Evolutionary conservation across 169 alveolate species (phyloP), one percentile per base, ranked within the genome.

Genomic region (Plasmodium berghei): DNA sequence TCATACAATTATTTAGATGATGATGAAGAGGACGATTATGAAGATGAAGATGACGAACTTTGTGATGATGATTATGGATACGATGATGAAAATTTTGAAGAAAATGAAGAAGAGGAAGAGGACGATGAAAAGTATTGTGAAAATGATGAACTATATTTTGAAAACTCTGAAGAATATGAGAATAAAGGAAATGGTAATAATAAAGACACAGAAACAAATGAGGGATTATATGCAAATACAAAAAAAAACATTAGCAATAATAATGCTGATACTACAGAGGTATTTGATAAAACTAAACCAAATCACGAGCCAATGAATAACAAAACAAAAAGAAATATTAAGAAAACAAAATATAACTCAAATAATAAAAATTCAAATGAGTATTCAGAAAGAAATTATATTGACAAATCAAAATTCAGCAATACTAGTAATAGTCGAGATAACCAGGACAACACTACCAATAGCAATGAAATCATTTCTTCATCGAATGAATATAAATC

Each of bases 331-430:
- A 77, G 73, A 10, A 20, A 63, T 24, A 34, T 20, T 8, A 63
- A 22, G 52, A 77, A 77, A 55, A 77, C 63, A 20, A 77, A 77
- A 69, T 26, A 49, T 46, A 64, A 77, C 42, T 64, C 72, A 12
- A 28, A 63, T 63, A 52, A n/a, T 26, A 48, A 77, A 52, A 12
- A 28, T 14, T 56, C 73, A 56, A 67, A 58, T 9, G 55, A 83
- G 9, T 52, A 83, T 42, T 55, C n/a, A 34, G 72, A 48, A 55
- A 72, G 69, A 42, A 62, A 55, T 54, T 63, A 52, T 42, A 69
- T 52, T n/a, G 83, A 83, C 26, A 28, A 28, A 45, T 64, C 73
- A 24, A 83, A 67, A 67, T 55, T 40, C 56, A 49, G n/a, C 24
- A 72, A 83, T 67, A 54, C 34, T 26, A 83, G 69, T 40, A 69